Conservation (phyloP, 2,329 filamentous ascomycete species). For the Aspergillus ibericus region DNA sequence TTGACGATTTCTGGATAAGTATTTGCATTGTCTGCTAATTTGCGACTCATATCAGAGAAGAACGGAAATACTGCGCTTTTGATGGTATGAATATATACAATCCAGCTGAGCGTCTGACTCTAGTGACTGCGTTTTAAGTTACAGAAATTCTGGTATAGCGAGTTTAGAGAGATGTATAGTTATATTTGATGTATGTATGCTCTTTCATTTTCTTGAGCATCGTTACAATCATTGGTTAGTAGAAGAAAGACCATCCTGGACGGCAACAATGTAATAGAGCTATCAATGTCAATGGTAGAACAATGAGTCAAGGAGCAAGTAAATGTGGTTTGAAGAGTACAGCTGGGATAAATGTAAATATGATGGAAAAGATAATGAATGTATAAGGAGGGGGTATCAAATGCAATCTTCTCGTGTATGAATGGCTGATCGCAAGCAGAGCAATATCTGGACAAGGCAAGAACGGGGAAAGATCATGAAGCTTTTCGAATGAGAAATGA, state of each 20-base stretch:
- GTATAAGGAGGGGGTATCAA: constrained; percentile 32
- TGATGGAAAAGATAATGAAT: constrained; percentile 2
- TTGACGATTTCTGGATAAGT: too few species aligned
- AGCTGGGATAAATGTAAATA: background rate
- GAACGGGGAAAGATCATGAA: background rate
- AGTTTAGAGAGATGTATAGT: background rate
- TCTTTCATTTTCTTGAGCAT: constrained; percentile 7
- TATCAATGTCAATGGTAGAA: background rate
- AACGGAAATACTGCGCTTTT: too few species aligned
- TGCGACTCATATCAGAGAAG: too few species aligned
- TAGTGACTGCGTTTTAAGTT: too few species aligned
- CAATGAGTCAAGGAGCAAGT: background rate
- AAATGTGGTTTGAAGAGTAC: background rate
- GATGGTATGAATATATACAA: too few species aligned
- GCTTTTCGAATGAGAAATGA: background rate
- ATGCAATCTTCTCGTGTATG: constrained; percentile 23
- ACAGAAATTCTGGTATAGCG: too few species aligned
- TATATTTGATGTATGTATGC: background rate
- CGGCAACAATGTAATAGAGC: background rate
- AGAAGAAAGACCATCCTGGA: background rate
- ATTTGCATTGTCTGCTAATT: too few species aligned
- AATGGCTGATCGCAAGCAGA: background rate
- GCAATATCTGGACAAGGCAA: background rate
- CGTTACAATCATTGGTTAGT: background rate
- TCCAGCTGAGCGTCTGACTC: too few species aligned